Evolutionary conservation across 352 stramenopile species (phyloP).

Genomic region (Pythium aquatile): DNA sequence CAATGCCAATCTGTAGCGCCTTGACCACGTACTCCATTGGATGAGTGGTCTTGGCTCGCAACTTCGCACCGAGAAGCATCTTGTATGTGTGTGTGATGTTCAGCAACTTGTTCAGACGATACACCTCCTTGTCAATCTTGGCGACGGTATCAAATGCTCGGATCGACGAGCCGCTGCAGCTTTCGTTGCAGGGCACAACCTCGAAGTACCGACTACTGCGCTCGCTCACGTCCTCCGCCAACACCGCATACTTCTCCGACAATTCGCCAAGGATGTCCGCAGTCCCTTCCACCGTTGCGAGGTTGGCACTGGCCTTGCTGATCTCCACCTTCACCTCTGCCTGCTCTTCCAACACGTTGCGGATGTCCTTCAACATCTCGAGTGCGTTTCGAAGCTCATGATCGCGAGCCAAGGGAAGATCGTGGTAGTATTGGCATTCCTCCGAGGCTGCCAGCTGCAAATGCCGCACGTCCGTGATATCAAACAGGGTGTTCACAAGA

Average conservation of each 20-base stretch:
- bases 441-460: conserved; percentile 54
- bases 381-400: conserved; percentile 44
- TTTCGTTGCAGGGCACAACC: conserved; percentile 67
- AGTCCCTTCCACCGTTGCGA: conserved; percentile 38
- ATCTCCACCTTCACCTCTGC: conserved; percentile 46
- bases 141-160: conserved; percentile 44
- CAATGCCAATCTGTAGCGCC: conserved; percentile 53
- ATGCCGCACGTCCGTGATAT: conserved; percentile 69
- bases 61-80: conserved; percentile 62
- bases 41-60: conserved; percentile 29
- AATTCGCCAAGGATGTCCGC: conserved; percentile 36
- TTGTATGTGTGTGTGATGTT: conserved; percentile 73
- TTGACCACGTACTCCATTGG: conserved; percentile 72
- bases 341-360: conserved; percentile 39
- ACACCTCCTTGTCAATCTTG: conserved; percentile 63
- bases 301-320: conserved; percentile 31
- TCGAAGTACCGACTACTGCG: conserved; percentile 73
- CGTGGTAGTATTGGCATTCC: conserved; percentile 38
- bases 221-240: conserved; percentile 64
- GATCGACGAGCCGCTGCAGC: conserved; percentile 46
- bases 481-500: conserved; percentile 46
- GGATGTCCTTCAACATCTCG: conserved; percentile 43
- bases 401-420: conserved; percentile 57
- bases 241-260: conserved; percentile 36
- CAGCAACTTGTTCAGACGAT: conserved; percentile 44